phyloP scores from a whole-genome alignment of 441 rosid species.

The Adansonia gregorii region DNA sequence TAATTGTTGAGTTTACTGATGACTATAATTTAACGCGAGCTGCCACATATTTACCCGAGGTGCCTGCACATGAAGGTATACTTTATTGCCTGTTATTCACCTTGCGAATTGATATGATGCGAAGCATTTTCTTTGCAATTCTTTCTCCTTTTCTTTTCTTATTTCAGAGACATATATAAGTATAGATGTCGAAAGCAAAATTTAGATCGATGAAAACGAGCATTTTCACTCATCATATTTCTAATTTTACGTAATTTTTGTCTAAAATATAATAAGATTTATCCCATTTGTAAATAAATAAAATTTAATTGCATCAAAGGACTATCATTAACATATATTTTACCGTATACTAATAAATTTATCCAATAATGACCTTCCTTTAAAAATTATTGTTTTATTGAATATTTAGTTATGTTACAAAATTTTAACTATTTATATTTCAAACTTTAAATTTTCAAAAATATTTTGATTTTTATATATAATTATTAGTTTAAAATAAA shows the following conservation, averaged over 20 bases:
- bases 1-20: conserved; percentile 85
- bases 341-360: not conserved
- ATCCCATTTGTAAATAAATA: not conserved
- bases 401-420: not conserved
- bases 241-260: not conserved
- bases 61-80: conserved; percentile 96
- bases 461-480: too few species aligned
- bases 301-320: not conserved
- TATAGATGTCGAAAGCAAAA: too few species aligned
- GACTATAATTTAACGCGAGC: conserved; percentile 59
- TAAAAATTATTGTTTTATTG: too few species aligned
- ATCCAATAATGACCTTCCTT: not conserved
- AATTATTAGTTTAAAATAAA: not conserved
- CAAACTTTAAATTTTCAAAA: not conserved
- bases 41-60: conserved; percentile 97
- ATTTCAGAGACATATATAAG: not conserved
- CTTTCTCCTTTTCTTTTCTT: not conserved
- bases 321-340: not conserved
- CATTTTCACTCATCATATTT: not conserved
- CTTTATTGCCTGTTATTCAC: not conserved
- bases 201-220: too few species aligned
- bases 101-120: not conserved
- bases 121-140: not conserved
- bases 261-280: not conserved
- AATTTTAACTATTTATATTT: not conserved